Percentiles rank a stretch among this genome's conserved stretches.
Conservation (phyloP, 1,284 basidiomycete species). For the Boletus semigastroideus region DNA sequence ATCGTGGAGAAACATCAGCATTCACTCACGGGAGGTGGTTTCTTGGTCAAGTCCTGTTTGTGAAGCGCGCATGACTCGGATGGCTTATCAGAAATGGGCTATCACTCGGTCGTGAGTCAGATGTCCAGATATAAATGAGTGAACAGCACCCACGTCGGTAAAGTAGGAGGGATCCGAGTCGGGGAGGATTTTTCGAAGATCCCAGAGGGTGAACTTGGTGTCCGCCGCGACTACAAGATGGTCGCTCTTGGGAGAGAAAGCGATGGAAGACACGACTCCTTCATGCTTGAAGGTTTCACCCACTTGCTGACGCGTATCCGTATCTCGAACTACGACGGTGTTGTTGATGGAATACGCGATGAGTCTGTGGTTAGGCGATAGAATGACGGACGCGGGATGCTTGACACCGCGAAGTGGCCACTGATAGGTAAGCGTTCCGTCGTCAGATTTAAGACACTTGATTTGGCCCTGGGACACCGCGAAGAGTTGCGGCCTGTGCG, state of each 20-base stretch:
- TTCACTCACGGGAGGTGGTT: conserved; percentile 5
- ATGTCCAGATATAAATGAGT: too few relatives aligned
- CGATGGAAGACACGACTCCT: conserved; percentile 11
- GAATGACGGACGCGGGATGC: conserved; percentile 6
- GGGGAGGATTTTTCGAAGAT: conserved; percentile 1
- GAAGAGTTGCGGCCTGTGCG: conserved; percentile 17
- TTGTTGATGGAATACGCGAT: conserved; percentile 9
- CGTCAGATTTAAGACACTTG: conserved; percentile 17
- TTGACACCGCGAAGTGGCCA: conserved; percentile 8
- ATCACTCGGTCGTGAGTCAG: neutral
- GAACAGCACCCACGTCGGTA: neutral
- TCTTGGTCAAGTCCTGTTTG: conserved; percentile 6
- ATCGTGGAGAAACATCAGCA: too few relatives aligned
- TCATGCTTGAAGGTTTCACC: conserved; percentile 2
- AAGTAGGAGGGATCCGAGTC: neutral
- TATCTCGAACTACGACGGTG: conserved; percentile 9
- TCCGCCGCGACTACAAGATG: conserved; percentile 5
- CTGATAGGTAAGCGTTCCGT: conserved; percentile 11
- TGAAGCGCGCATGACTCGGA: conserved; percentile 5
- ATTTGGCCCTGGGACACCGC: conserved; percentile 20
- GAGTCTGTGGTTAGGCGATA: conserved; percentile 4
- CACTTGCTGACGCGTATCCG: conserved; percentile 4
- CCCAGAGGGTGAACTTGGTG: conserved; percentile 8
- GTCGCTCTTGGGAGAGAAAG: conserved; percentile 13
- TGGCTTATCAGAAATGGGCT: neutral